Evolutionary conservation across 192 early-diverging fungal species (phyloP), one percentile per base, ranked within the genome.

Genomic region (Diversispora eburnea): DNA sequence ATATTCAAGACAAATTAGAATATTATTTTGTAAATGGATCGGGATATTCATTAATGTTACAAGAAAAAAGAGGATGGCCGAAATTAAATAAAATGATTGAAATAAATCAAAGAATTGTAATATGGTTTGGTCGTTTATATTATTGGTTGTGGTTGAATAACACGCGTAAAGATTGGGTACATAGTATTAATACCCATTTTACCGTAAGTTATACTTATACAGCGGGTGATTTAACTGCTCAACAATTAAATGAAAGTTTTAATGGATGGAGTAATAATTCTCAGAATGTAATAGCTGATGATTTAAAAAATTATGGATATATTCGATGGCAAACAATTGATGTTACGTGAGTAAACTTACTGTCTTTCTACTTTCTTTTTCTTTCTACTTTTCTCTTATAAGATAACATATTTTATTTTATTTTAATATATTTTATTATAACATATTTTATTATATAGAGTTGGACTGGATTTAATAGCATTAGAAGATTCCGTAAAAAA

Each of bases 251-350:
- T 46, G 46, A 73, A 46, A 77, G 64, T 41, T 82, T 79, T 61
- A 67, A 49, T 39, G 56, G 62, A 10, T 79, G 62, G 59, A 78
- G 81, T 59, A 43, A 25, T 2, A 39, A 60, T 48, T 8, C 58
- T 17, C 3, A 17, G 6, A 13, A 17, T 19, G 1, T 63, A 74
- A 41, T 72, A 58, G 4, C 59, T 67, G 1, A 56, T 63, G 19
- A 82, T 48, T 4, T 65, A 76, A n/a, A 72, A 74, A 15, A 60
- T 61, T 19, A 70, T 59, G 58, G 58, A 8, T 15, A 10, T 63
- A 13, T 74, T 15, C 56, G 15, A 33, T 82, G 81, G 81, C 78
- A 82, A 45, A 74, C 76, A 49, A 77, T 82, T 19, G 81, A 82
- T 20, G 74, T 72, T 70, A 79, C 77, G 81, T 82, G 72, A 71